Evolutionary conservation across 257 asterid genomes (phyloP).

Genomic region (Nicotiana tabacum): DNA sequence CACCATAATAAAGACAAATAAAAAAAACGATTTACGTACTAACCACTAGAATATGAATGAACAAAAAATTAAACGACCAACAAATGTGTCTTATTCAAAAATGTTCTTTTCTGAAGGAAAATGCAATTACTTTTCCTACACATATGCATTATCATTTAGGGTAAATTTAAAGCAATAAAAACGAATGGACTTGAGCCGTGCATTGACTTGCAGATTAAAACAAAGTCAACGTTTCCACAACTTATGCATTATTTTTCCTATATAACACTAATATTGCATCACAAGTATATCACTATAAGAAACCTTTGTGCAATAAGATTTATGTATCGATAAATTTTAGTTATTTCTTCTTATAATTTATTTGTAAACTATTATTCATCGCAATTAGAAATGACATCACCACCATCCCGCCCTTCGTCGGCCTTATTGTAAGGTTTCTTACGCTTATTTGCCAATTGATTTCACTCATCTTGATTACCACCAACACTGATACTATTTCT

Average conservation of each 20-base stretch:
- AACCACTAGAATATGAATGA: too few species aligned
- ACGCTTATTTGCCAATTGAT: conserved; percentile 23
- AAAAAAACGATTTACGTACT: too few species aligned
- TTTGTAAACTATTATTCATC: neutral
- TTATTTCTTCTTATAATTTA: neutral
- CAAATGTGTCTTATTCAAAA: too few species aligned
- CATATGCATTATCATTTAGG: too few species aligned
- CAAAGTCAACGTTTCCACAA: neutral
- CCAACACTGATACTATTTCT: conserved; percentile 8
- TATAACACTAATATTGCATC: neutral
- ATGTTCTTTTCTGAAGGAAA: too few species aligned
- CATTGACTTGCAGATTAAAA: neutral
- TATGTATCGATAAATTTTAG: neutral
- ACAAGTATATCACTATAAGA: neutral
- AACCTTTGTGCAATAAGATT: neutral
- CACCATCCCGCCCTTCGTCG: conserved; percentile 25
- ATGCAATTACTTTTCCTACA: too few species aligned
- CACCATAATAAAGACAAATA: too few species aligned
- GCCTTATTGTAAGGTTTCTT: conserved; percentile 27
- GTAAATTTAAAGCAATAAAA: too few species aligned
- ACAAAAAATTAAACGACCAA: too few species aligned
- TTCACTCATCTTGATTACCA: conserved; percentile 24
- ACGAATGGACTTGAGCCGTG: neutral
- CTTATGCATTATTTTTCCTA: neutral
- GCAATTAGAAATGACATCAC: conserved; percentile 12